Percentiles rank a stretch among this genome's conserved stretches.
These are phyloP conservation scores for Pseudocohnilembus persalinus DNA, from an alignment of 169 alveolate genomes.

Conservation along the genomic window DNA sequence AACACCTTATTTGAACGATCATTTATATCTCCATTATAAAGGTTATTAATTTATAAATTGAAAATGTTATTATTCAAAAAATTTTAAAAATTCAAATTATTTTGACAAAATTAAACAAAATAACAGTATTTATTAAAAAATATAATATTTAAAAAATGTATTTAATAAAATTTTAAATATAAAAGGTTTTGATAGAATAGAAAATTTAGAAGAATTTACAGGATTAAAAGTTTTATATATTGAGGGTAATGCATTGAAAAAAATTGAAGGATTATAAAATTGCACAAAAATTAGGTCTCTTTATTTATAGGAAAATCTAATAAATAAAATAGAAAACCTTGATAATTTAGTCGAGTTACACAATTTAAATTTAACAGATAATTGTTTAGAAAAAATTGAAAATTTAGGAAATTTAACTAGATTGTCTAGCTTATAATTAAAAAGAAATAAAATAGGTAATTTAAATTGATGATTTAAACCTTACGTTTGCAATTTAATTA, in stretches of 20 bases:
- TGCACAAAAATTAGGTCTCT: conserved; percentile 84
- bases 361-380: conserved; percentile 88
- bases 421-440: conserved; percentile 46
- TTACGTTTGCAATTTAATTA: no score
- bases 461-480: no score
- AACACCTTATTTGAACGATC: conserved; percentile 90
- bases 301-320: conserved; percentile 88
- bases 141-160: neutral
- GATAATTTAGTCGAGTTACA: conserved; percentile 77
- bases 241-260: conserved; percentile 89
- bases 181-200: conserved; percentile 86
- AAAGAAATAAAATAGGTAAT: conserved; percentile 58
- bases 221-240: conserved; percentile 90
- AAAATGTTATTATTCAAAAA: no score
- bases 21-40: conserved; percentile 90
- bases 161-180: conserved; percentile 1
- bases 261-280: conserved; percentile 69
- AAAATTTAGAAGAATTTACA: conserved; percentile 84
- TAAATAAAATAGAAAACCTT: conserved; percentile 86
- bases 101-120: no score
- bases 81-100: no score
- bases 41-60: no score
- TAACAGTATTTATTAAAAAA: neutral
- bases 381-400: conserved; percentile 82
- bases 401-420: conserved; percentile 55